Evolutionary conservation across 2,329 filamentous ascomycete genomes (phyloP).

Genomic region (Magnaporthiopsis incrustans): DNA sequence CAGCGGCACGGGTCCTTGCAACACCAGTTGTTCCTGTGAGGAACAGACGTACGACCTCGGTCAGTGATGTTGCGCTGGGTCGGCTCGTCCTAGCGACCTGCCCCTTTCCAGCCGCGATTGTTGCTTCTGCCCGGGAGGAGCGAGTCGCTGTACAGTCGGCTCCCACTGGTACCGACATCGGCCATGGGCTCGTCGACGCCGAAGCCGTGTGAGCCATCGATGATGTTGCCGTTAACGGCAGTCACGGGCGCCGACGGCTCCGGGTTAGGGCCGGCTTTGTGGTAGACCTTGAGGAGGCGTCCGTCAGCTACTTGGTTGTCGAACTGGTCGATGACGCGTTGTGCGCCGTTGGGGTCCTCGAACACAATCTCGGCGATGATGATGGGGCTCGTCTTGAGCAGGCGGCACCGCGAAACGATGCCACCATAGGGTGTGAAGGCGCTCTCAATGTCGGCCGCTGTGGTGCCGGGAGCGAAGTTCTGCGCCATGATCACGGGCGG

Average conservation of each 20-base stretch:
- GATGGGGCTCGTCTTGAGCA: constrained; percentile 60
- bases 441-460: constrained; percentile 73
- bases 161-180: constrained; percentile 19
- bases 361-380: constrained; percentile 75
- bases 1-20: no score
- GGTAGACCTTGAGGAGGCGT: constrained; percentile 62
- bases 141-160: constrained; percentile 45
- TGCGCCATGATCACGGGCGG: constrained; percentile 67
- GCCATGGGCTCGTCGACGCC: constrained; percentile 33
- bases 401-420: constrained; percentile 55
- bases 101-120: background rate
- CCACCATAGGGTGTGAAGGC: constrained; percentile 72
- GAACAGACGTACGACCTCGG: background rate
- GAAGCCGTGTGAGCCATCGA: constrained; percentile 49
- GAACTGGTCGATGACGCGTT: constrained; percentile 67
- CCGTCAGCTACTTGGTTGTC: constrained; percentile 76
- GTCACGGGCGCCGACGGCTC: constrained; percentile 19
- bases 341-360: constrained; percentile 61
- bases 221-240: constrained; percentile 29
- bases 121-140: constrained; percentile 7
- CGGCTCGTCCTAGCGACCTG: constrained; percentile 4
- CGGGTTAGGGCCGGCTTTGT: constrained; percentile 44
- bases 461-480: constrained; percentile 77
- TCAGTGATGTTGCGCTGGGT: background rate
- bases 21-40: no score